A percentile compares a stretch with the other conserved stretches of the same genome.
phyloP scores from a whole-genome alignment of 148 eudicot genomes.

The Fagopyrum tataricum region DNA sequence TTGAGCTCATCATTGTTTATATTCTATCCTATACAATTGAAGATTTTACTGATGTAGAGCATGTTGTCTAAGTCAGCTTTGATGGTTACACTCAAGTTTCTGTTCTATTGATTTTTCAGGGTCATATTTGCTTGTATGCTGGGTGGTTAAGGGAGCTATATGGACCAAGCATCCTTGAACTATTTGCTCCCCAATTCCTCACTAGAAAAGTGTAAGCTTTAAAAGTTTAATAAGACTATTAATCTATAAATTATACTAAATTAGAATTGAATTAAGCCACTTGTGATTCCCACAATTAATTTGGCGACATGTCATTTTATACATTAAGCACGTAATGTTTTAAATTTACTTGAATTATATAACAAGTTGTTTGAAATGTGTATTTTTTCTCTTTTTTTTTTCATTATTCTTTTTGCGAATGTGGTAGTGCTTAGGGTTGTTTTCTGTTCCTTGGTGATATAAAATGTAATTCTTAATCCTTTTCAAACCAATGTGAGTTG shows the following conservation, averaged over 20 bases:
- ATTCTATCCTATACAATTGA: not conserved
- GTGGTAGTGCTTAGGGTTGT: not conserved
- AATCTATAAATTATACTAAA: not conserved
- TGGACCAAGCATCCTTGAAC: constrained; percentile 86
- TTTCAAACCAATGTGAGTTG: constrained; percentile 15
- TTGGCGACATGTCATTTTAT: too few relatives aligned
- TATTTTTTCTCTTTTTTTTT: not conserved
- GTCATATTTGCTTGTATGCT: constrained; percentile 82
- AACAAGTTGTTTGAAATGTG: not conserved
- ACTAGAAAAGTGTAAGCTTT: constrained; percentile 82
- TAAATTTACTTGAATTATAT: not conserved
- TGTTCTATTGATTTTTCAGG: constrained; percentile 31
- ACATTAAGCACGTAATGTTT: too few relatives aligned
- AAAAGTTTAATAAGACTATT: not conserved
- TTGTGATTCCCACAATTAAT: too few relatives aligned
- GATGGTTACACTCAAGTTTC: not conserved
- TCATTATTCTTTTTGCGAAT: not conserved
- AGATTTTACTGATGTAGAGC: not conserved
- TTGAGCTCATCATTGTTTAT: not conserved
- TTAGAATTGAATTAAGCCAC: not conserved
- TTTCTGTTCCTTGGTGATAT: not conserved
- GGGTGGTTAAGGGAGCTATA: constrained; percentile 87
- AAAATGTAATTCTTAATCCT: not conserved
- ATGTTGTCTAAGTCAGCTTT: not conserved
- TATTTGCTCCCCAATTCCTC: constrained; percentile 75